A percentile compares a stretch with the other conserved stretches of the same genome.
Evolutionary conservation across 371 early-diverging fungal species (phyloP).

Genomic region (Mucor piriformis): DNA sequence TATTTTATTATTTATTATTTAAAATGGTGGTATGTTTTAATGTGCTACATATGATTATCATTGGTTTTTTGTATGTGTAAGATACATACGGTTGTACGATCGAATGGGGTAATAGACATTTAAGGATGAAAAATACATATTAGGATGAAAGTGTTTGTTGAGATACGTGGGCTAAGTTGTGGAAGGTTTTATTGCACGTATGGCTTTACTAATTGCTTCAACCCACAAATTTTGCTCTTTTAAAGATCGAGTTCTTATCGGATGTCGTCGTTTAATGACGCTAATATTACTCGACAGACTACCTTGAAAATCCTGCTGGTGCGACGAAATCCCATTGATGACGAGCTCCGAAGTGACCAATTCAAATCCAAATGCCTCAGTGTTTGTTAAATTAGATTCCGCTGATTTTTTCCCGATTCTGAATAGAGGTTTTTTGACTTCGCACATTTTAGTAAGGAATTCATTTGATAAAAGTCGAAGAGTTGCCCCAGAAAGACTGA

Average conservation of each 20-base stretch:
- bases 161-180: too few relatives aligned
- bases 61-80: too few relatives aligned
- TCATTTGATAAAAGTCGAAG: conserved; percentile 12
- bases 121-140: too few relatives aligned
- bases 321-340: conserved; percentile 15
- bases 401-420: conserved; percentile 10
- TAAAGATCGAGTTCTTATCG: conserved; percentile 19
- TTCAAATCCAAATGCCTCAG: conserved; percentile 33
- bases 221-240: conserved; percentile 25
- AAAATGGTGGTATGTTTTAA: too few relatives aligned
- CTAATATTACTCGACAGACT: conserved; percentile 2
- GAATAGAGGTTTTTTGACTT: conserved; percentile 15
- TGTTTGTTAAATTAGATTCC: neutral
- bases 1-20: too few relatives aligned
- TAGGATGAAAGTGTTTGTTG: too few relatives aligned
- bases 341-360: conserved; percentile 19
- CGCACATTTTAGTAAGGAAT: conserved; percentile 24
- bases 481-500: conserved; percentile 19
- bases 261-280: conserved; percentile 22
- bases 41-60: too few relatives aligned
- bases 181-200: neutral
- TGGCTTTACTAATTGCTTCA: conserved; percentile 14
- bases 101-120: too few relatives aligned
- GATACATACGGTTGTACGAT: too few relatives aligned
- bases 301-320: conserved; percentile 21